A percentile compares a stretch with the other conserved stretches of the same genome.
Conservation (phyloP, 495 filamentous ascomycete genomes). For the Penicillium steckii region DNA sequence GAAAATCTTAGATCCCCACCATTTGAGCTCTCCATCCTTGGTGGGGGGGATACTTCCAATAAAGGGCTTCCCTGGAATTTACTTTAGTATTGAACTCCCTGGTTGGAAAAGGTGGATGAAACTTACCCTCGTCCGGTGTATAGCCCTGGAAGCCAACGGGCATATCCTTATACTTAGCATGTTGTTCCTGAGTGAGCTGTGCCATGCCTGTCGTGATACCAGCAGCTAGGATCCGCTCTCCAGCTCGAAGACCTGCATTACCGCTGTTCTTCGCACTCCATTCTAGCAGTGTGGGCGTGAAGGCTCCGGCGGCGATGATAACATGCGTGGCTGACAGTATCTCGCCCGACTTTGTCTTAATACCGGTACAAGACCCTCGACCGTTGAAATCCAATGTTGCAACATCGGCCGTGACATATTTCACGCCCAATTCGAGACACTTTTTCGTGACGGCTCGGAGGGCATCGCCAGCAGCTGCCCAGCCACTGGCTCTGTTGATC, state of each 20-base stretch:
- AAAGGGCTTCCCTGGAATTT: conserved; percentile 28
- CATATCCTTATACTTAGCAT: conserved; percentile 32
- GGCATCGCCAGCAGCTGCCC: conserved; percentile 58
- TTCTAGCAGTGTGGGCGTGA: conserved; percentile 59
- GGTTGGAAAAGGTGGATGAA: background rate
- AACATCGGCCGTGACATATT: conserved; percentile 48
- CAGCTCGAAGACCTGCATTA: conserved; percentile 45
- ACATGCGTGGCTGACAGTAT: conserved; percentile 41
- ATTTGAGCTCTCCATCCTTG: conserved; percentile 47
- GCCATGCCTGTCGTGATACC: conserved; percentile 54
- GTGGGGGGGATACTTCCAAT: conserved; percentile 33
- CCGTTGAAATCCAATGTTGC: conserved; percentile 40
- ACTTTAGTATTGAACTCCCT: conserved; percentile 7
- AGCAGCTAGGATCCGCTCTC: conserved; percentile 52
- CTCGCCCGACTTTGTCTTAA: conserved; percentile 41
- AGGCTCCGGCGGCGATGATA: conserved; percentile 57
- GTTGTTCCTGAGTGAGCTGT: conserved; percentile 26
- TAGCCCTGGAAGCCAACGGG: conserved; percentile 39
- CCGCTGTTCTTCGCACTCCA: conserved; percentile 44
- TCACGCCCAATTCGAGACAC: conserved; percentile 51
- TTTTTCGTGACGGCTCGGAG: conserved; percentile 43
- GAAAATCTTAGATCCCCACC: conserved; percentile 52
- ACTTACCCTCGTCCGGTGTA: conserved; percentile 29
- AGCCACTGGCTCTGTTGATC: conserved; percentile 56
- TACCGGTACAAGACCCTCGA: conserved; percentile 45